phyloP scores from a whole-genome alignment of 768 basidiomycete species.

The Phanerochaete carnosa region DNA sequence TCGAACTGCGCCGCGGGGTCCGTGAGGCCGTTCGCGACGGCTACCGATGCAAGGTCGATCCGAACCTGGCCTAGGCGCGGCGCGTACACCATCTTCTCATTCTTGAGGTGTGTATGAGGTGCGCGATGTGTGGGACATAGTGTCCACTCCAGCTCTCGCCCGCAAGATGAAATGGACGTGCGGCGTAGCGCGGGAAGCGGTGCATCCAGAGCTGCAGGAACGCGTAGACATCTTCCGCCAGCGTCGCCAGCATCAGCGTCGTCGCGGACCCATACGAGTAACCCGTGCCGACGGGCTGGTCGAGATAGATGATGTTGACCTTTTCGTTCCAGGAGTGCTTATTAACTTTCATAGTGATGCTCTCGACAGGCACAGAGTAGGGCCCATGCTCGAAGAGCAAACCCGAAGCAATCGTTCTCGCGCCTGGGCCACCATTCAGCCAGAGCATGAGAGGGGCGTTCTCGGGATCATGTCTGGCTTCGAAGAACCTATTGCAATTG shows the following conservation, averaged over 20 bases:
- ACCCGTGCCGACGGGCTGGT: conserved; percentile 39
- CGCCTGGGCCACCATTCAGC: conserved; percentile 25
- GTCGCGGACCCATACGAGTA: conserved; percentile 40
- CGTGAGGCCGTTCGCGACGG: conserved; percentile 47
- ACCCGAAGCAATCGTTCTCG: conserved; percentile 17
- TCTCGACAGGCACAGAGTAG: conserved; percentile 18
- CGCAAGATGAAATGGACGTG: conserved; percentile 29
- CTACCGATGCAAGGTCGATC: conserved; percentile 41
- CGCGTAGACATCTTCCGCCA: conserved; percentile 29
- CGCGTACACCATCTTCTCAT: conserved; percentile 12
- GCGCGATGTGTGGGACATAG: conserved; percentile 20
- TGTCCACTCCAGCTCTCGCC: conserved; percentile 28
- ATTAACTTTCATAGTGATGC: conserved; percentile 27
- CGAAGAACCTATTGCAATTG: conserved; percentile 26
- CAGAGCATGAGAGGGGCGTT: conserved; percentile 25
- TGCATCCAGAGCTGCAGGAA: conserved; percentile 32
- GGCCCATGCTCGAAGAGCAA: conserved; percentile 25
- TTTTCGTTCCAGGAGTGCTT: conserved; percentile 41
- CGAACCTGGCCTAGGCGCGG: conserved; percentile 19
- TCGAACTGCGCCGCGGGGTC: conserved; percentile 32
- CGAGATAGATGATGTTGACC: conserved; percentile 31
- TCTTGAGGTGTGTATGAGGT: conserved; percentile 13
- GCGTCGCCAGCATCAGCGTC: conserved; percentile 24
- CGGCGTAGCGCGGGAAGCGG: conserved; percentile 28
- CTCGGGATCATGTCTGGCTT: conserved; percentile 20